A percentile compares a stretch with the other conserved stretches of the same genome.
Conservation (phyloP, 441 rosid species). For the Breynia disticha region DNA sequence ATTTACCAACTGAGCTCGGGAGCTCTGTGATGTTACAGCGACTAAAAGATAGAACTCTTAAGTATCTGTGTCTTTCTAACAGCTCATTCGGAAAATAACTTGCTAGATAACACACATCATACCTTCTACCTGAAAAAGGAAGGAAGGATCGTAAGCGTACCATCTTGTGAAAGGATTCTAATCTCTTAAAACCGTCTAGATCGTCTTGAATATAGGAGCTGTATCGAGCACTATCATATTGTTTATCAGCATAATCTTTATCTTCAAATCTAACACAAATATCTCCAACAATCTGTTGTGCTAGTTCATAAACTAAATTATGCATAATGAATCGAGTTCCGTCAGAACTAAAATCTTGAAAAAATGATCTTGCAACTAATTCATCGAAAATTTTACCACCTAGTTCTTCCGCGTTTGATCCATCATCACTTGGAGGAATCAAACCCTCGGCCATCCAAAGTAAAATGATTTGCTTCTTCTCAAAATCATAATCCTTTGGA, state of each 20-base stretch:
- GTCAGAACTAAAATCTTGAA: background rate
- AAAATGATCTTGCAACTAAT: slow-evolving; percentile 1
- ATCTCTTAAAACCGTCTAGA: background rate
- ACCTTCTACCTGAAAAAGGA: background rate
- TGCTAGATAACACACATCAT: background rate
- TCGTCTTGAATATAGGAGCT: background rate
- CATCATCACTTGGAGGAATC: background rate
- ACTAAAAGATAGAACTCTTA: slow-evolving; percentile 1
- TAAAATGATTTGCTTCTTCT: slow-evolving; percentile 5
- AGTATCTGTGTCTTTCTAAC: background rate
- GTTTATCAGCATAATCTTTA: background rate
- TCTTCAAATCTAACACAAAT: background rate
- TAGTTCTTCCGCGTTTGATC: background rate
- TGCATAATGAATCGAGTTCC: slow-evolving; percentile 1
- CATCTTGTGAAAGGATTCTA: background rate
- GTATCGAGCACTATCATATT: background rate
- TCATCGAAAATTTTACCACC: slow-evolving; percentile 1
- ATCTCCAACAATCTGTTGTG: background rate
- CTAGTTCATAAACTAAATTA: background rate
- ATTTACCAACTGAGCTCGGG: background rate
- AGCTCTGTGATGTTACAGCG: background rate
- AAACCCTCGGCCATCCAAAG: slow-evolving; percentile 15
- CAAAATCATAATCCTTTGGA: slow-evolving; percentile 14
- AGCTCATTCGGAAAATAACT: background rate
- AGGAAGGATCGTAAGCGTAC: slow-evolving; percentile 6